These are phyloP conservation scores for Musa balbisiana DNA, from an alignment of 202 grass and related monocot species.

Conservation along the genomic window DNA sequence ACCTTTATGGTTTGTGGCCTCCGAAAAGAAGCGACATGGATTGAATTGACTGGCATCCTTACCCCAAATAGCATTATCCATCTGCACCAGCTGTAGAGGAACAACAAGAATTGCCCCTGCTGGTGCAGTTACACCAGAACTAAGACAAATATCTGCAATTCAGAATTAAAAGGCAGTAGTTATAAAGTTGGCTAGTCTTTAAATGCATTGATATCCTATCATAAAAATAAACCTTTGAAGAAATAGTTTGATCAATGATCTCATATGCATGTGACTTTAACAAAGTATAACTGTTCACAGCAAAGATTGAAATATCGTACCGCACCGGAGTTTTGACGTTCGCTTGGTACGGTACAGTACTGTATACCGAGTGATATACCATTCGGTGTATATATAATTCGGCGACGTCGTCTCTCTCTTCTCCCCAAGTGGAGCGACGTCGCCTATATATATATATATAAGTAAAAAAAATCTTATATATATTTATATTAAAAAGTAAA, in stretches of 20 bases:
- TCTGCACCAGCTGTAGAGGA: conserved; percentile 80
- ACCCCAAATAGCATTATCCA: conserved; percentile 70
- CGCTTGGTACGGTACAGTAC: no score
- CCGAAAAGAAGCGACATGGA: conserved; percentile 56
- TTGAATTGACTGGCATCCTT: conserved; percentile 67
- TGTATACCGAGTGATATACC: no score
- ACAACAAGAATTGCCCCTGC: conserved; percentile 62
- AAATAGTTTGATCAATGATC: neutral
- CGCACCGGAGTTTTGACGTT: no score
- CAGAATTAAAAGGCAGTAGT: conserved; percentile 3
- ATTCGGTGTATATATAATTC: no score
- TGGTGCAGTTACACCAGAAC: conserved; percentile 49
- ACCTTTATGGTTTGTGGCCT: conserved; percentile 42
- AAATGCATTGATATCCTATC: neutral
- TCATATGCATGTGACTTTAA: neutral
- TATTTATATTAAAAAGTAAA: no score
- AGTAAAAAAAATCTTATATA: no score
- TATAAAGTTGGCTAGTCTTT: neutral
- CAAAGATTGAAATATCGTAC: no score
- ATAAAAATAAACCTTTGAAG: neutral
- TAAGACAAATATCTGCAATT: conserved; percentile 58
- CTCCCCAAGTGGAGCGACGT: no score
- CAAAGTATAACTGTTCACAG: neutral
- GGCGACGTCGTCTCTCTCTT: no score
- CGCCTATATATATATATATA: no score